A percentile compares a stretch with the other conserved stretches of the same genome.
phyloP scores from a whole-genome alignment of 257 asterid genomes.

The Solanum piurae region DNA sequence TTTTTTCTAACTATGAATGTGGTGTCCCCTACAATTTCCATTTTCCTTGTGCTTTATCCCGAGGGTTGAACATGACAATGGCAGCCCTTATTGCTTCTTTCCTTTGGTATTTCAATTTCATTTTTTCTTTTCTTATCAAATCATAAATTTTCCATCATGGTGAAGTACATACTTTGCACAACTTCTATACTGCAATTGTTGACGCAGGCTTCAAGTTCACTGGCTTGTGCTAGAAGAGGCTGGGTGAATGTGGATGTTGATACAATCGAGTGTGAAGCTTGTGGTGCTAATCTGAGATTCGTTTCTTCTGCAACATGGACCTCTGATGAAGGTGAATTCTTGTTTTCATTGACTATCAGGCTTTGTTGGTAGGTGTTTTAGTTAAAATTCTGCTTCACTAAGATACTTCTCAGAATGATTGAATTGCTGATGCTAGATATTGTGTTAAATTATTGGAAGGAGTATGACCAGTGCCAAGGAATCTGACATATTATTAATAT shows the following conservation, averaged over 20 bases:
- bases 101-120: not conserved
- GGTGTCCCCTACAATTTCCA: not conserved
- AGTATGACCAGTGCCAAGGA: not conserved
- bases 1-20: not conserved
- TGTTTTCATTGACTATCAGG: not conserved
- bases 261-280: conserved; percentile 88
- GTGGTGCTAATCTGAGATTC: conserved; percentile 69
- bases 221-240: conserved; percentile 98
- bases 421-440: not conserved
- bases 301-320: conserved; percentile 53
- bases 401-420: not conserved
- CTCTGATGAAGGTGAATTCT: conserved; percentile 66
- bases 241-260: conserved; percentile 91
- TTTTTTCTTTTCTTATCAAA: conserved; percentile 1
- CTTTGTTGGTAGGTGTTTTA: not conserved
- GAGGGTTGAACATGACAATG: not conserved
- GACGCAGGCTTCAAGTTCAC: conserved; percentile 73
- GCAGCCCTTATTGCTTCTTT: not conserved
- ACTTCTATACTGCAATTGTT: conserved; percentile 8
- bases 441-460: not conserved
- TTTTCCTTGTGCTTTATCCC: not conserved
- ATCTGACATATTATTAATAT: not conserved
- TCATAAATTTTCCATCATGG: conserved; percentile 1
- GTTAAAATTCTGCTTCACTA: not conserved
- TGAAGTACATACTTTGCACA: not conserved